These are phyloP conservation scores for Abelmoschus esculentus DNA, from an alignment of 345 rosid species.

Conservation along the genomic window DNA sequence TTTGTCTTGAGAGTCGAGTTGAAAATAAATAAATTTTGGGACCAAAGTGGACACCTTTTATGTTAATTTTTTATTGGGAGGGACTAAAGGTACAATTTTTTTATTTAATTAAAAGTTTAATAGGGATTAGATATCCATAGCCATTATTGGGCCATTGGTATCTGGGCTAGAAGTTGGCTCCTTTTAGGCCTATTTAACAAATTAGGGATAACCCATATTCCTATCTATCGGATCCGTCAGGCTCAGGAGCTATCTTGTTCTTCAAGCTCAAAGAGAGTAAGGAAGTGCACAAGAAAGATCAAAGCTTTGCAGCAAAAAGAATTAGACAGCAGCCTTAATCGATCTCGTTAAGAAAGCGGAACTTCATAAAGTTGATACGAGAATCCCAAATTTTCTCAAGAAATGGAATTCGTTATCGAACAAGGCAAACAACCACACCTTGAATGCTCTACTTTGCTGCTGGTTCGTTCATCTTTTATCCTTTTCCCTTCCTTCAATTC, in stretches of 20 bases:
- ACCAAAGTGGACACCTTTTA: too few species aligned
- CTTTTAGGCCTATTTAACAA: too few species aligned
- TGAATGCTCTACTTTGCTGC: slow-evolving; percentile 57
- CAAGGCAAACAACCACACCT: slow-evolving; percentile 41
- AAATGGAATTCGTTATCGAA: slow-evolving; percentile 62
- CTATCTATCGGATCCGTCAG: not conserved
- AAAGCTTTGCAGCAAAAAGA: not conserved
- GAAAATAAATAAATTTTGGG: too few species aligned
- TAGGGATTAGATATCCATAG: too few species aligned
- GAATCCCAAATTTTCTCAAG: not conserved
- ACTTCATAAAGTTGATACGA: not conserved
- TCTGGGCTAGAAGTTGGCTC: too few species aligned
- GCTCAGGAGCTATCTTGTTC: slow-evolving; percentile 19
- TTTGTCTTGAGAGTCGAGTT: too few species aligned
- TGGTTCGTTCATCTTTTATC: slow-evolving; percentile 30
- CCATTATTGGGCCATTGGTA: too few species aligned
- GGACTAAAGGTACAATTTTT: too few species aligned
- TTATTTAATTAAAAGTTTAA: too few species aligned
- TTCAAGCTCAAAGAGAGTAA: slow-evolving; percentile 8
- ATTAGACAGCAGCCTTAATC: not conserved
- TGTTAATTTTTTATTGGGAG: too few species aligned
- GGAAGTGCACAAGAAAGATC: not conserved
- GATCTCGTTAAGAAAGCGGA: not conserved
- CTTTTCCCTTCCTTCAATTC: not conserved
- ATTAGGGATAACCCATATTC: too few species aligned